Evolutionary conservation across 108 stramenopile species (phyloP).

Genomic region (Conticribra weissflogii): DNA sequence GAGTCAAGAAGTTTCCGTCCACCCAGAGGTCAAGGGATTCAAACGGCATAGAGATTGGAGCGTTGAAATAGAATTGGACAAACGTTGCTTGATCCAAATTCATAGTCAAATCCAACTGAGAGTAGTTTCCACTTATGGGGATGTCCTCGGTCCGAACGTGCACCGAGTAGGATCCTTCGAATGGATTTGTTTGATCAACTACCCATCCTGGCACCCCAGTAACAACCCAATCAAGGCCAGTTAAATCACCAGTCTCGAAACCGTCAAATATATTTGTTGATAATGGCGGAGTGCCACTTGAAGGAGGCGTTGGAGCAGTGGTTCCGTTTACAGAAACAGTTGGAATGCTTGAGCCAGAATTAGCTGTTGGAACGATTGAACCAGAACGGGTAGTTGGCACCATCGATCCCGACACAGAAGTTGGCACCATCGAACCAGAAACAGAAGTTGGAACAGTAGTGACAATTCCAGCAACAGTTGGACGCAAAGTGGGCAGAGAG

Average conservation of each 20-base stretch:
- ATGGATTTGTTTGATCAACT: slow-evolving; percentile 39
- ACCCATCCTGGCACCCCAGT: slow-evolving; percentile 33
- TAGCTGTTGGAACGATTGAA: no score
- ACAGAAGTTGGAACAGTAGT: no score
- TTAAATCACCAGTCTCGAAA: slow-evolving; percentile 49
- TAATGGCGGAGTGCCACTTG: no score
- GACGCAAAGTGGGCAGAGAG: neutral
- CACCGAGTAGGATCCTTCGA: slow-evolving; percentile 36
- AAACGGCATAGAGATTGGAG: slow-evolving; percentile 46
- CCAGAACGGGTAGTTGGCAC: no score
- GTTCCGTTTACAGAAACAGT: neutral
- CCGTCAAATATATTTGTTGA: slow-evolving; percentile 37
- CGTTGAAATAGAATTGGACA: slow-evolving; percentile 47
- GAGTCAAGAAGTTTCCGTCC: slow-evolving; percentile 43
- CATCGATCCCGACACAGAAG: no score
- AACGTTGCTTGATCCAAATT: slow-evolving; percentile 22
- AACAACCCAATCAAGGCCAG: slow-evolving; percentile 26
- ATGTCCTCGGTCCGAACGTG: slow-evolving; percentile 46
- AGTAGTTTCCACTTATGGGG: slow-evolving; percentile 24
- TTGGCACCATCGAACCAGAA: no score
- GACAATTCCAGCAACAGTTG: no score
- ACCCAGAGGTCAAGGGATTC: slow-evolving; percentile 43
- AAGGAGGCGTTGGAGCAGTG: neutral
- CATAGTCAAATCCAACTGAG: slow-evolving; percentile 30
- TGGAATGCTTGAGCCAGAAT: slow-evolving; percentile 4